Evolutionary conservation across 352 stramenopile species (phyloP), one percentile per base, ranked within the genome.

Genomic region (Phytopythium oedochilum): DNA sequence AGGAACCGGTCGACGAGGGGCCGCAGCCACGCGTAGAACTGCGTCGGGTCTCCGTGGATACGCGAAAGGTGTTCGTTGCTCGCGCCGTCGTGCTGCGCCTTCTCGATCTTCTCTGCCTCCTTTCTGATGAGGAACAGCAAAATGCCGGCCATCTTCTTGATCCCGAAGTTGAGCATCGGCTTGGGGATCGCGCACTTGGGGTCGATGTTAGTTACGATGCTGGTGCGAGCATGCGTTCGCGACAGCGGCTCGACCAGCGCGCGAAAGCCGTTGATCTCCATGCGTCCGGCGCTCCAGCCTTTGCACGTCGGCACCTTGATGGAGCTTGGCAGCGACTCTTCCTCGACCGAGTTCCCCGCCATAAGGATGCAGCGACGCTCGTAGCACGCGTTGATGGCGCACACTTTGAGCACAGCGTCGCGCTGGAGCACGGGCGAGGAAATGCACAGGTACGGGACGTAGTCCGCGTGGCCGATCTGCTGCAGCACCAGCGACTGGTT

Each of bases 141-240:
- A 29, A 94, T 70, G 0, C 83, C 83, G 15, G 83, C 83, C 35
- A 89, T 70, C 55, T 94, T 94, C 63, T 94, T 94, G 55, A 92
- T 86, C 2, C 70, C 72, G 68, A 89, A 91, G 56, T 94, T 94
- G 29, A 94, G 56, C 56, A 94, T 58, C 18, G 70, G 55, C 54
- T 77, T 78, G 5, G 83, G 83, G 36, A 94, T 70, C 2, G 81
- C 71, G 44, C 79, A 92, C 48, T 91, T 92, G 1, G 81, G 81
- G 46, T 94, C 78, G 29, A 94, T 70, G 50, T 92, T 94, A 5
- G 70, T 73, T 8, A 94, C 81, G 46, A 94, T 88, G 54, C 79
- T 91, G 38, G 75, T 85, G 10, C 83, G 68, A 18, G 68, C 67
- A 57, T 83, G 83, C 23, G 68, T 89, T 14, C 74, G 64, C n/a